phyloP scores from a whole-genome alignment of 1,139 yeast genomes.

The Geotrichum fermentans region DNA sequence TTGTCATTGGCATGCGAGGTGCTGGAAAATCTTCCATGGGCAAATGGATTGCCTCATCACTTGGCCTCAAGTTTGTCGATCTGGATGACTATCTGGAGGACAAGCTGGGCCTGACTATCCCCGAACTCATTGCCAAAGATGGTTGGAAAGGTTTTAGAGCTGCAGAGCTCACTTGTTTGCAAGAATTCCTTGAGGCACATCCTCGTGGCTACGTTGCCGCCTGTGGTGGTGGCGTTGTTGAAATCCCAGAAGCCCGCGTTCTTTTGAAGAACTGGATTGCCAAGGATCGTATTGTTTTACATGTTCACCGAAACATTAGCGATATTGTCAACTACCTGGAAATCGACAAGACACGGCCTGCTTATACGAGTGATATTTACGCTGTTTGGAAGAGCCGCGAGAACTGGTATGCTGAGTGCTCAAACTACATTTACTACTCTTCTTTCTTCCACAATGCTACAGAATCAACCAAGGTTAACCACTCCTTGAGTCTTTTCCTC shows the following conservation, averaged over 20 bases:
- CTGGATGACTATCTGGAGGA: slow-evolving; percentile 69
- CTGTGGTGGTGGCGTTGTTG: slow-evolving; percentile 97
- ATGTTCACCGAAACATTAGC: slow-evolving; percentile 80
- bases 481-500: slow-evolving; percentile 56
- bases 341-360: slow-evolving; percentile 81
- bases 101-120: slow-evolving; percentile 52
- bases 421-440: slow-evolving; percentile 73
- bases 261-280: slow-evolving; percentile 51
- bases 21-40: slow-evolving; percentile 93
- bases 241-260: slow-evolving; percentile 61
- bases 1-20: slow-evolving; percentile 96
- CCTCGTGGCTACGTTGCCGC: slow-evolving; percentile 67
- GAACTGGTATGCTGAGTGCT: slow-evolving; percentile 71
- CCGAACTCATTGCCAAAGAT: slow-evolving; percentile 56
- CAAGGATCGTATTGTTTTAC: slow-evolving; percentile 73
- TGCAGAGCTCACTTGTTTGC: slow-evolving; percentile 57
- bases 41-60: slow-evolving; percentile 65
- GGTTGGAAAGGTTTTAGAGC: slow-evolving; percentile 88
- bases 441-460: slow-evolving; percentile 50
- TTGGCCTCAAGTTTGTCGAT: slow-evolving; percentile 73
- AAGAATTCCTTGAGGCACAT: slow-evolving; percentile 46
- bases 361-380: slow-evolving; percentile 67
- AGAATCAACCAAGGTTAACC: slow-evolving; percentile 56
- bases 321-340: slow-evolving; percentile 71
- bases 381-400: slow-evolving; percentile 84